These are phyloP conservation scores for Phytophthora vignae DNA, from an alignment of 352 stramenopile species.

Conservation along the genomic window DNA sequence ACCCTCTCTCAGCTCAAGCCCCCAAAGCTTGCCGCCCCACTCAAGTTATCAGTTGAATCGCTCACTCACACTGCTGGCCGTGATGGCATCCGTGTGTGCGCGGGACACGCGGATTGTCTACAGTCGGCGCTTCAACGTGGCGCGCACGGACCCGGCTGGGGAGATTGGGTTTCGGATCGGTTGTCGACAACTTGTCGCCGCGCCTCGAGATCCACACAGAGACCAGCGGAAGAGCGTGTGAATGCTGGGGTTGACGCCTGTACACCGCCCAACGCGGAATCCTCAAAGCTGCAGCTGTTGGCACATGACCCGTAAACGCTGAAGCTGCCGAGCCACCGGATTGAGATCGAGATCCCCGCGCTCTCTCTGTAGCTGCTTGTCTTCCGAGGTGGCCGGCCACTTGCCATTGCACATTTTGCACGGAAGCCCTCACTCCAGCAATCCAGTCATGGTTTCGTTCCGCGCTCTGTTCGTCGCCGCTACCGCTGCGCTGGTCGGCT, in stretches of 20 bases:
- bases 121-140: constrained; percentile 1
- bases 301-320: constrained; percentile 4
- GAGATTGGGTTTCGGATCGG: constrained; percentile 6
- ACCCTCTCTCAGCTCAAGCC: too few species aligned
- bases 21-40: neutral
- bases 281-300: constrained; percentile 3
- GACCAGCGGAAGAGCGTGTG: neutral
- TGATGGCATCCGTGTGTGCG: neutral
- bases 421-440: constrained; percentile 5
- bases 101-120: constrained; percentile 5
- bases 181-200: neutral
- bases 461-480: constrained; percentile 26
- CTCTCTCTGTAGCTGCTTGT: neutral
- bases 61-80: neutral
- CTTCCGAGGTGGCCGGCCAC: neutral
- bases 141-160: constrained; percentile 2
- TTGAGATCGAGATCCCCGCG: neutral
- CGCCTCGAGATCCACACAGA: neutral
- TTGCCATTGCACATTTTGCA: constrained; percentile 27
- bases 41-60: constrained; percentile 1
- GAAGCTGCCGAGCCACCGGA: constrained; percentile 1
- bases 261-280: neutral
- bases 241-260: neutral
- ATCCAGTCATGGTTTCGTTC: constrained; percentile 27
- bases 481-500: constrained; percentile 18